Base-by-base conservation (phyloP, 495 filamentous ascomycete species). In the Darksidea phi region DNA sequence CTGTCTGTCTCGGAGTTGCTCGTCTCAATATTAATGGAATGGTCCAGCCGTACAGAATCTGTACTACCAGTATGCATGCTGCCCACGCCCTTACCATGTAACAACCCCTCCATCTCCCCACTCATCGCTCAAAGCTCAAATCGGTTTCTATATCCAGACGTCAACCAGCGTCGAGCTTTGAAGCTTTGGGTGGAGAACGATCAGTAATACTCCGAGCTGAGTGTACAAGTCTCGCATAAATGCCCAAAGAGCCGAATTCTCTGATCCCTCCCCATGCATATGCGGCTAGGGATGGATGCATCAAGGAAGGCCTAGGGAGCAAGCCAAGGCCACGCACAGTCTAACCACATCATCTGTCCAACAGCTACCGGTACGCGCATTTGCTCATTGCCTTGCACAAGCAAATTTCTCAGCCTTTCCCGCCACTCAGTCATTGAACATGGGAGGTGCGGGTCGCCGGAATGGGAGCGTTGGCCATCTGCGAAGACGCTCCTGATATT, bases 231-330 rank as follows among this genome's bases (percentile, higher is more conserved):
- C 48, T 12, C 20, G 25, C 24, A 17, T 13, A 48, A 53, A 23
- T 49, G 32, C 4, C 51, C 51, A 61, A 54, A 54, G 34, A 47
- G 11, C 38, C 58, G 21, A 20, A 50, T 50, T 42, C 47, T 53
- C 54, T 57, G 60, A 63, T 57, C 47, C 60, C 54, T 54, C 24
- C 8, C 23, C 23, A n/a, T 63, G 61, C 61, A 64, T 64, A 64
- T 64, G 61, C 61, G 47, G 54, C 61, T 64, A 64, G 54, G 37
- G 24, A 54, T 57, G 23, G 49, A 21, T 55, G 61, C 54, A 64
- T 59, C 37, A 48, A 42, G 48, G 57, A 57, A 54, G 54, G 37
- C 53, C 24, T 50, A 42, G 51, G 48, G 61, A 32, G 28, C 28
- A 32, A 32, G 28, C 28, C 10, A 32, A 32, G 10, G 28, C 28